Conservation (phyloP, 441 rosid species). For the Metrosideros polymorpha region DNA sequence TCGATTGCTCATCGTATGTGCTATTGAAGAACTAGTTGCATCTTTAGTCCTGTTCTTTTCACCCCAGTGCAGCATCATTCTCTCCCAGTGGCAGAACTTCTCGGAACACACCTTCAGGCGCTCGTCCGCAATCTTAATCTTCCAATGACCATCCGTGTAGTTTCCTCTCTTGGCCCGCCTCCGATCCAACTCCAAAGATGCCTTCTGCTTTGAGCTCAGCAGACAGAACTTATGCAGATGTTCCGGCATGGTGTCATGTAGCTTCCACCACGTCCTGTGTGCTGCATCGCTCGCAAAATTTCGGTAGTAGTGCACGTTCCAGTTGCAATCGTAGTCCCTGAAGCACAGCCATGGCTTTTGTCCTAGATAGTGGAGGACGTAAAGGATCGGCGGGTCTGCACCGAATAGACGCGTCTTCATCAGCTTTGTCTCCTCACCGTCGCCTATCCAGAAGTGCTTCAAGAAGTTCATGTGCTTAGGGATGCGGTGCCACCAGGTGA, state of each 20-base stretch:
- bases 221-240: neutral
- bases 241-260: neutral
- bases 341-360: conserved; percentile 6
- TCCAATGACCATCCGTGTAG: neutral
- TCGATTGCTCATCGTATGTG: neutral
- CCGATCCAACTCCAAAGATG: neutral
- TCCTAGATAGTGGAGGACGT: conserved; percentile 1
- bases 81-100: neutral
- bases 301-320: neutral
- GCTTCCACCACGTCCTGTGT: conserved; percentile 8
- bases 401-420: neutral
- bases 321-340: conserved; percentile 7
- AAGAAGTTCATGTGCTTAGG: conserved; percentile 1
- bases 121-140: neutral
- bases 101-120: neutral
- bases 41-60: neutral
- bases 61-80: neutral
- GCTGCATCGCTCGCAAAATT: conserved; percentile 2
- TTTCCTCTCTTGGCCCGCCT: neutral
- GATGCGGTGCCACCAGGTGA: conserved; percentile 6
- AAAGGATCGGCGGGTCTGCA: neutral
- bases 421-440: neutral
- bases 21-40: neutral
- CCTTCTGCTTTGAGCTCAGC: conserved; percentile 7
- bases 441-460: conserved; percentile 10